Percentiles rank a stretch among this genome's conserved stretches.
These are phyloP conservation scores for Yamadazyma sp. DNA, from an alignment of 805 yeast species.

Conservation along the genomic window DNA sequence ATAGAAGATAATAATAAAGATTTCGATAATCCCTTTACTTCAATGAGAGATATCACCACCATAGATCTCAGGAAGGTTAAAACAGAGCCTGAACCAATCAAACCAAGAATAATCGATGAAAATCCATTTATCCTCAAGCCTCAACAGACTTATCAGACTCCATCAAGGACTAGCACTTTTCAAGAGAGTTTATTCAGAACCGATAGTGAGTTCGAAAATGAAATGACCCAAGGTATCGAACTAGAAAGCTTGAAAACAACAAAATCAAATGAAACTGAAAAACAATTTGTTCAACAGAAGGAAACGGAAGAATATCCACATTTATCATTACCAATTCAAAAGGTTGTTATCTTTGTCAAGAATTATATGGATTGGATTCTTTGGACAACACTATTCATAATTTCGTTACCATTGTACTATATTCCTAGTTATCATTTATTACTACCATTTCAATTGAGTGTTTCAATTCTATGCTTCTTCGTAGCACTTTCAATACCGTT, in stretches of 20 bases:
- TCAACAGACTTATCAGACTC: slow-evolving; percentile 14
- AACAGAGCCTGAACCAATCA: slow-evolving; percentile 10
- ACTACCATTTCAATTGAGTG: slow-evolving; percentile 59
- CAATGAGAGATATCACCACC: slow-evolving; percentile 35
- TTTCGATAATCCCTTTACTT: slow-evolving; percentile 19
- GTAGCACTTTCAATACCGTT: slow-evolving; percentile 45
- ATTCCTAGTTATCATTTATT: slow-evolving; percentile 45
- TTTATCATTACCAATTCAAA: slow-evolving; percentile 17
- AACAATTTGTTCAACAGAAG: no score
- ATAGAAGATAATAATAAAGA: slow-evolving; percentile 8
- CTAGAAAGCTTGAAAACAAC: neutral
- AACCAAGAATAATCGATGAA: slow-evolving; percentile 4
- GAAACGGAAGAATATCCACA: slow-evolving; percentile 9
- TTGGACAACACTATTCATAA: slow-evolving; percentile 45
- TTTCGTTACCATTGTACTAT: slow-evolving; percentile 61
- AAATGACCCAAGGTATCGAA: no score
- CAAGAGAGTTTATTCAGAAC: slow-evolving; percentile 5
- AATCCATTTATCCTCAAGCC: slow-evolving; percentile 15
- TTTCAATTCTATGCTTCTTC: slow-evolving; percentile 57
- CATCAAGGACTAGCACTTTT: slow-evolving; percentile 10
- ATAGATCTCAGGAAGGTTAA: slow-evolving; percentile 25
- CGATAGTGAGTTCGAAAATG: no score
- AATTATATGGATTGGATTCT: slow-evolving; percentile 55
- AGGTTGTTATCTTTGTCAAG: slow-evolving; percentile 33
- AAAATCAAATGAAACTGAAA: neutral